Evolutionary conservation across 495 filamentous ascomycete genomes (phyloP).

Genomic region (Xylaria castorea): DNA sequence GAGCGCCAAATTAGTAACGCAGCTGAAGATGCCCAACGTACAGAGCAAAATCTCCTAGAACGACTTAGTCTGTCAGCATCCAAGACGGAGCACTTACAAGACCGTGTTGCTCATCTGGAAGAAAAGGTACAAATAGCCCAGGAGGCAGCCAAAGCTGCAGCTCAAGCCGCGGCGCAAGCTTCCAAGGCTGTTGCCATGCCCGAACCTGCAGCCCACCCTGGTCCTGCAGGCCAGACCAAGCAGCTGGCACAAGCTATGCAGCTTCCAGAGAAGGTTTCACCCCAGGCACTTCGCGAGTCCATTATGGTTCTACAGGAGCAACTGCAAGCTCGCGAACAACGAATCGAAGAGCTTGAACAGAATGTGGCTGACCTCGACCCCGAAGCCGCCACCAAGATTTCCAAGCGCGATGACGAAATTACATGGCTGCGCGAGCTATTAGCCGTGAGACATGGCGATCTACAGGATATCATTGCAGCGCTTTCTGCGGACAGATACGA

Average conservation of each 20-base stretch:
- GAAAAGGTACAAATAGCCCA: slow-evolving; percentile 91
- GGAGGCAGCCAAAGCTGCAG: slow-evolving; percentile 87
- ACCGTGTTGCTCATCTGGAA: slow-evolving; percentile 80
- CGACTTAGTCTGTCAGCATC: slow-evolving; percentile 77
- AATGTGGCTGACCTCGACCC: slow-evolving; percentile 69
- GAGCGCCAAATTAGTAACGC: slow-evolving; percentile 74
- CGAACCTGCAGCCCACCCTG: slow-evolving; percentile 38
- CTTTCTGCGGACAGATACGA: slow-evolving; percentile 77
- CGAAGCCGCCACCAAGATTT: slow-evolving; percentile 79
- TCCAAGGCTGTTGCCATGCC: slow-evolving; percentile 68
- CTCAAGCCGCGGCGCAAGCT: slow-evolving; percentile 80
- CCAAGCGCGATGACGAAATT: slow-evolving; percentile 91
- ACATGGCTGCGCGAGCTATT: slow-evolving; percentile 93
- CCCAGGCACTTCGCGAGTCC: slow-evolving; percentile 92
- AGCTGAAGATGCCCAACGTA: slow-evolving; percentile 73
- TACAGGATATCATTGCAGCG: slow-evolving; percentile 87
- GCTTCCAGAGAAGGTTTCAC: slow-evolving; percentile 83
- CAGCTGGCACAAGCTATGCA: slow-evolving; percentile 58
- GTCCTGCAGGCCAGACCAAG: slow-evolving; percentile 48
- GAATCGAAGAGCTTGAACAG: slow-evolving; percentile 85
- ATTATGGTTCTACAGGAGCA: slow-evolving; percentile 96
- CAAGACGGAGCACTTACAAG: slow-evolving; percentile 79
- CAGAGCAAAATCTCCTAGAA: slow-evolving; percentile 71
- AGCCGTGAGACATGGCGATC: slow-evolving; percentile 85
- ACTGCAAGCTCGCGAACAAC: slow-evolving; percentile 87